Evolutionary conservation across 768 basidiomycete genomes (phyloP).

Genomic region (Galerina marginata): DNA sequence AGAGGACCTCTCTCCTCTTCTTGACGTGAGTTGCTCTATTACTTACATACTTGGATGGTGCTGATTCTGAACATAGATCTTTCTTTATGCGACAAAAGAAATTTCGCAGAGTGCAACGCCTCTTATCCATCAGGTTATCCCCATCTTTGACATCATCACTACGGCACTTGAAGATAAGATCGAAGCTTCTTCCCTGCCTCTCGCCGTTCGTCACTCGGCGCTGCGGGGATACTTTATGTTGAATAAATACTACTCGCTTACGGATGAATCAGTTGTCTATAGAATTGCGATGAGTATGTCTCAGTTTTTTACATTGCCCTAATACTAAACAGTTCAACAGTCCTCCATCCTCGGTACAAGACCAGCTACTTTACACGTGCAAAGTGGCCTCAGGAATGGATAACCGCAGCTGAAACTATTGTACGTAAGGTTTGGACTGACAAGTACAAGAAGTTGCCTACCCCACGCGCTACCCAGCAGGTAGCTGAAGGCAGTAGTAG

Average conservation of each 20-base stretch:
- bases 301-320: not conserved
- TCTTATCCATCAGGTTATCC: slow-evolving; percentile 35
- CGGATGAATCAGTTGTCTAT: slow-evolving; percentile 29
- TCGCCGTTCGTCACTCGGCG: slow-evolving; percentile 25
- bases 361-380: not conserved
- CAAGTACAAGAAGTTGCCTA: not conserved
- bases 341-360: not conserved
- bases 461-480: not conserved
- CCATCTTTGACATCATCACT: slow-evolving; percentile 31
- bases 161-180: slow-evolving; percentile 22
- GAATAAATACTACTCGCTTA: slow-evolving; percentile 34
- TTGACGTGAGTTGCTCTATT: not conserved
- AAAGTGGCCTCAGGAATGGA: not conserved
- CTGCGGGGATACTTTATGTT: slow-evolving; percentile 22
- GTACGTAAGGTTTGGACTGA: not conserved
- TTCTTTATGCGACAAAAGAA: slow-evolving; percentile 24
- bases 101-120: slow-evolving; percentile 24
- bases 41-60: not conserved
- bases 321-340: not conserved
- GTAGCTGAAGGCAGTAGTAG: not conserved
- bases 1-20: not conserved
- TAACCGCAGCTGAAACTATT: not conserved
- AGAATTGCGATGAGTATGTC: slow-evolving; percentile 7
- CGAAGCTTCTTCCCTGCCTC: slow-evolving; percentile 7
- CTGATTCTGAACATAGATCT: not conserved